Evolutionary conservation across 306 rosid species (phyloP), one percentile per base, ranked within the genome.

Genomic region (Carpinus viminea): DNA sequence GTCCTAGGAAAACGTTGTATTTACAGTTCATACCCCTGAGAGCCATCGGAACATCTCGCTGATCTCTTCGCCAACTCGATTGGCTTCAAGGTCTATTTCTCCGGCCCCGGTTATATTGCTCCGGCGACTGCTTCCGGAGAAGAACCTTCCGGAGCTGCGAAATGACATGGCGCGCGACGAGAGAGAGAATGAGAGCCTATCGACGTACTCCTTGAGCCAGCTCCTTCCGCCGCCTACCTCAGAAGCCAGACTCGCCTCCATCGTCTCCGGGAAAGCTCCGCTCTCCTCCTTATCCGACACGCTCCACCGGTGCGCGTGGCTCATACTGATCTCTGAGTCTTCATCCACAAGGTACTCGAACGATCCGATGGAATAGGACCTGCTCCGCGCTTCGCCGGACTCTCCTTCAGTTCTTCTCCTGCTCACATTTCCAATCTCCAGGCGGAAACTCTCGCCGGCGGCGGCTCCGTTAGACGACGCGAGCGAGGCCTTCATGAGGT

Each of bases 11-110:
- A 54, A 52, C 6, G 13, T 24, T 7, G 21, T 78, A 88, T 86
- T 85, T 89, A 89, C 88, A 24, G 48, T 13, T 89, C 76, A 92
- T 88, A 91, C 96, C 92, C 95, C 98, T 77, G 97, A 88, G 4
- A 91, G 88, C 98, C 98, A 95, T 9, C 98, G 91, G 74, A 95
- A 95, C 78, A 90, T 76, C 70, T 95, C 98, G 55, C 87, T 83
- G 7, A 95, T 87, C 82, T 95, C 98, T 36, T 90, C 93, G 7
- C 98, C 98, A 7, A 89, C 83, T 73, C 93, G 66, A 64, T 62
- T 68, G 2, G 89, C 85, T 45, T 95, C 98, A 20, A 91, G 12
- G 46, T 90, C 91, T 78, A 82, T 91, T 0, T 95, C 98, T 34
- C 83, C 90, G 34, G 41, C 74, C 0, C 52, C 78, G n/a, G 76